Evolutionary conservation across 208 protist species (phyloP).

Genomic region (Trichomonas tenax): DNA sequence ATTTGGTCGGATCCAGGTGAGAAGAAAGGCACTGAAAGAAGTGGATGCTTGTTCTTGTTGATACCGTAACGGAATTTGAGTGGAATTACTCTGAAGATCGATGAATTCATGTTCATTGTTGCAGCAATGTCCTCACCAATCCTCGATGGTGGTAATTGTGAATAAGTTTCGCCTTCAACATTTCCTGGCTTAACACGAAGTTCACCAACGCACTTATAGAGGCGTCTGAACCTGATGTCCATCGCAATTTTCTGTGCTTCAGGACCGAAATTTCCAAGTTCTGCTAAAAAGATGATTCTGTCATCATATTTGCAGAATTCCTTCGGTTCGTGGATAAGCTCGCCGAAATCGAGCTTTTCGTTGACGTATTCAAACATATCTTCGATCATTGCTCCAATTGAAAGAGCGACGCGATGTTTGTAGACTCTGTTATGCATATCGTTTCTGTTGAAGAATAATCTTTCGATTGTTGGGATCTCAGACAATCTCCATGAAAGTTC

Average conservation of each 20-base stretch:
- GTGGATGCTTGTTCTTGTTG: not conserved
- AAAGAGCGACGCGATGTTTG: not conserved
- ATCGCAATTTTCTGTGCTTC: not conserved
- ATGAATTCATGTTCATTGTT: not conserved
- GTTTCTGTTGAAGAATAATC: not conserved
- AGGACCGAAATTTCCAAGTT: not conserved
- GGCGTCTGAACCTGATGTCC: not conserved
- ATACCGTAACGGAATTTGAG: not conserved
- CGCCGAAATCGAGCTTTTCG: not conserved
- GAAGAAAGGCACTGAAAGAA: not conserved
- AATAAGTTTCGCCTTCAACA: not conserved
- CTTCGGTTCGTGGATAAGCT: not conserved
- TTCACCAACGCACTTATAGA: not conserved
- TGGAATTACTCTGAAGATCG: not conserved
- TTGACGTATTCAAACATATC: not conserved
- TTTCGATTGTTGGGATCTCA: not conserved
- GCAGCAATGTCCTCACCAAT: not conserved
- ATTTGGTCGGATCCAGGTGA: not conserved
- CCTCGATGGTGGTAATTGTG: not conserved
- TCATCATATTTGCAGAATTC: not conserved
- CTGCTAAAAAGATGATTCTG: not conserved
- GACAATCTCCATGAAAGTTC: not conserved
- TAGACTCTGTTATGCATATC: constrained; percentile 5
- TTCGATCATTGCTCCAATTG: not conserved
- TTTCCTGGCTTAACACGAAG: not conserved